Conservation (phyloP, 2,329 filamentous ascomycete species). For the Fusarium sp. region DNA sequence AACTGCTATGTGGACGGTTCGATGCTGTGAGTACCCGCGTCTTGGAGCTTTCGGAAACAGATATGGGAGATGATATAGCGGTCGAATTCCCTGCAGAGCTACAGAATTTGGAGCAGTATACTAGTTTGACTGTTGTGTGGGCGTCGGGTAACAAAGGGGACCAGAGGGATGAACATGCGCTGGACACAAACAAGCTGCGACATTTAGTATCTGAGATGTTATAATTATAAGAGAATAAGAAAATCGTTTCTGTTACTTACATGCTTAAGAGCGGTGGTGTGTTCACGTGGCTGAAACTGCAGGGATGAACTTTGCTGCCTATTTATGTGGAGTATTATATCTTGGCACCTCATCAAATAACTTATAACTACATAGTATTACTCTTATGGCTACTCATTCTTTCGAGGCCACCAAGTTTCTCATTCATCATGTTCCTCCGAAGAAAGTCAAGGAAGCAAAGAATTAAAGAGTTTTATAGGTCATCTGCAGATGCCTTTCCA, state of each 20-base stretch:
- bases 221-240: rapidly evolving
- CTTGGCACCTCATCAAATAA: not conserved
- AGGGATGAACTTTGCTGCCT: not conserved
- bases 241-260: not conserved
- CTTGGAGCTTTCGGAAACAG: not conserved
- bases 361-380: too few relatives aligned
- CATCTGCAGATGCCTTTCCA: not conserved
- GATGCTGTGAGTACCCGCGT: not conserved
- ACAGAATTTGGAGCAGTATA: not conserved
- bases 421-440: not conserved
- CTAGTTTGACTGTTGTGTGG: not conserved
- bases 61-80: rapidly evolving
- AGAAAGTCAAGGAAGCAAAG: not conserved
- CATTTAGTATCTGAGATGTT: conserved; percentile 1
- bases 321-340: not conserved
- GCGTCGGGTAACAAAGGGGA: not conserved
- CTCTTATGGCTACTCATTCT: too few relatives aligned
- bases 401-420: not conserved
- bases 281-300: not conserved
- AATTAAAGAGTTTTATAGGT: not conserved
- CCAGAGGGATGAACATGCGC: too few relatives aligned
- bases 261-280: rapidly evolving
- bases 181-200: not conserved
- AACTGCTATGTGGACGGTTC: not conserved
- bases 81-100: not conserved